Base-by-base conservation (phyloP, 352 stramenopile species). In the Pythium diclinum region DNA sequence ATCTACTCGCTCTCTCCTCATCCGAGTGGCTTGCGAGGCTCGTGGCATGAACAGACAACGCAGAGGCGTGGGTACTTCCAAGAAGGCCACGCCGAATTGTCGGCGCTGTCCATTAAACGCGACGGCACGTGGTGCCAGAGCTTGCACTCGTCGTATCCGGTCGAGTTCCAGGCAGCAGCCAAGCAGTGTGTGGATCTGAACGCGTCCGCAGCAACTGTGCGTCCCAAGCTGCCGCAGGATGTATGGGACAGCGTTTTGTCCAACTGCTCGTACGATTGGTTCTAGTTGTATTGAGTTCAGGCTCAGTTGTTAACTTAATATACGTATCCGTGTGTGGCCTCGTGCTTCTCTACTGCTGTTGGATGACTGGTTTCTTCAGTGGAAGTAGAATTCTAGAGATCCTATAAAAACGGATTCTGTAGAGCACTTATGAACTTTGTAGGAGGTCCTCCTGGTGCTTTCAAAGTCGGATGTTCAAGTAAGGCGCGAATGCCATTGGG, bases 181-280 rank as follows among this genome's bases (percentile, higher is more conserved):
- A 36, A 60, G 6, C 49, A 60, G 30, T 67, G 61, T 28, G 0
- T 67, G 9, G 34, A 57, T 25, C 19, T 57, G 1, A n/a, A 28
- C n/a, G 14, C 14, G 25, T 34, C 49, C 13, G 6, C 21, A 33
- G 42, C 23, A 32, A 16, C 9, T 42, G 36, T 10, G 3, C 36
- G 36, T 0, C 36, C 36, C 36, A 42, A 42, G 36, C 61, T 61
- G 3, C 61, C 61, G 4, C 51, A 21, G 4, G 61, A 61, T 23
- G 52, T 61, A 21, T 67, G 61, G 61, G 52, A 61, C 1, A 38
- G 11, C 14, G 61, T 67, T 1, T 28, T 67, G 10, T 51, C 61
- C 17, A 61, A 60, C 21, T 67, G 61, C 28, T 28, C 61, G 21
- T 67, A 61, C 32, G 61, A 67, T 32, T 67, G 61, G 61, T 67